Evolutionary conservation across 257 asterid genomes (phyloP), one percentile per base, ranked within the genome.

Genomic region (Solanum appendiculatum): DNA sequence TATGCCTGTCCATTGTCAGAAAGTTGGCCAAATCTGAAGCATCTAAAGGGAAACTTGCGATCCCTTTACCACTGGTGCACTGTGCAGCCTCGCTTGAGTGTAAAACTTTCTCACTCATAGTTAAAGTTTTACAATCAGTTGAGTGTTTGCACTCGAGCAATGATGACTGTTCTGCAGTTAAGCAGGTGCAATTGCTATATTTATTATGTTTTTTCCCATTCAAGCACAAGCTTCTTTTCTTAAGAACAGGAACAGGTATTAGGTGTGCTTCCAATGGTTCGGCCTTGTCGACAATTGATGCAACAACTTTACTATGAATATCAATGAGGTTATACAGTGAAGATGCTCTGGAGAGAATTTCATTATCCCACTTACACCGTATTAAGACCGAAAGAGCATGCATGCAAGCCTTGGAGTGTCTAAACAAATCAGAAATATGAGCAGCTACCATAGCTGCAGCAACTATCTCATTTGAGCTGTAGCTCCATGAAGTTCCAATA

Each of bases 371-470:
- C 91, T 96, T 96, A 92, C 99, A 97, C 86, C 93, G 91, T 80
- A 93, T 91, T 91, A 97, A 92, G 89, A 92, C 89, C 14, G 98
- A 93, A 82, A 97, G 98, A 88, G 98, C 96, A 86, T 94, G 95
- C 94, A 92, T 96, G 93, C 99, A 97, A 83, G 98, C 98, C 93
- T 95, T 97, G n/a, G 99, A 97, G 40, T 89, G 93, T 92, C 97
- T 91, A 91, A 97, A 97, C 90, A 97, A 91, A 91, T 96, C 99
- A 60, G 99, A 96, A 86, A 97, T 91, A 91, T 96, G 99, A 89
- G 99, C 99, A 3, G 99, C 99, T 82, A 97, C 99, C 99, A 97
- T 97, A 54, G 99, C 99, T 69, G 99, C 99, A 87, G 99, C 99
- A 90, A 97, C 99, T 63, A 97, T 96, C 90, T 96, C 99, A 89